Evolutionary conservation across 2,329 filamentous ascomycete species (phyloP).

Genomic region (Epichloe typhina): DNA sequence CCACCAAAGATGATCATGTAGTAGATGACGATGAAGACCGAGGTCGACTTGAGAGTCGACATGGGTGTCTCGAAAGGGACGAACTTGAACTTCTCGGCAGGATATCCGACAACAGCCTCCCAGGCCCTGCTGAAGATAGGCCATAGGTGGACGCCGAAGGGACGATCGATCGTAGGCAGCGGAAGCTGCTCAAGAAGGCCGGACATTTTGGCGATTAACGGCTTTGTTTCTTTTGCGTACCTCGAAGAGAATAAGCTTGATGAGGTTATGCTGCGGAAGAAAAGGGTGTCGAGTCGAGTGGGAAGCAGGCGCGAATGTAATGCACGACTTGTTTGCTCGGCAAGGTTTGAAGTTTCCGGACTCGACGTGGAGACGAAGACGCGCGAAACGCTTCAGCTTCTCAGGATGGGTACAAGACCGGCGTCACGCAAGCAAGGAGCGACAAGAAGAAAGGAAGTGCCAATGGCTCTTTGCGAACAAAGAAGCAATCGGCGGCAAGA

Average conservation of each 20-base stretch:
- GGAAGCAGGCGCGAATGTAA: background rate
- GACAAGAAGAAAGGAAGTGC: conserved; percentile 20
- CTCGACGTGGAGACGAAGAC: background rate
- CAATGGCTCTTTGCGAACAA: conserved; percentile 1
- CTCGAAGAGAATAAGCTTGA: background rate
- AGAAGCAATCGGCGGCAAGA: background rate
- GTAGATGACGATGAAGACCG: conserved; percentile 72
- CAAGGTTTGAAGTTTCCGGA: conserved; percentile 4
- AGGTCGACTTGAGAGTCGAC: conserved; percentile 76
- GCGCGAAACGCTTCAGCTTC: background rate
- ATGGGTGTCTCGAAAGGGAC: conserved; percentile 69
- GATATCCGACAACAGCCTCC: conserved; percentile 63
- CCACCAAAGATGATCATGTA: conserved; percentile 90
- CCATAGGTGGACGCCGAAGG: conserved; percentile 87
- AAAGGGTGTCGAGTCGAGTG: background rate
- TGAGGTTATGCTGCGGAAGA: background rate
- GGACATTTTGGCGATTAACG: conserved; percentile 21
- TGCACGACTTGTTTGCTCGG: background rate
- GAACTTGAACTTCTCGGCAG: conserved; percentile 77
- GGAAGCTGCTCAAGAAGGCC: conserved; percentile 44
- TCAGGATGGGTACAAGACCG: background rate
- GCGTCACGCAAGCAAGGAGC: conserved; percentile 17
- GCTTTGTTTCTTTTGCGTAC: background rate
- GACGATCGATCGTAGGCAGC: conserved; percentile 73
- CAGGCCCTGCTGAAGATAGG: conserved; percentile 86